A percentile compares a stretch with the other conserved stretches of the same genome.
These are phyloP conservation scores for Hypoxylon sp. DNA, from an alignment of 2,329 filamentous ascomycete species.

Conservation along the genomic window DNA sequence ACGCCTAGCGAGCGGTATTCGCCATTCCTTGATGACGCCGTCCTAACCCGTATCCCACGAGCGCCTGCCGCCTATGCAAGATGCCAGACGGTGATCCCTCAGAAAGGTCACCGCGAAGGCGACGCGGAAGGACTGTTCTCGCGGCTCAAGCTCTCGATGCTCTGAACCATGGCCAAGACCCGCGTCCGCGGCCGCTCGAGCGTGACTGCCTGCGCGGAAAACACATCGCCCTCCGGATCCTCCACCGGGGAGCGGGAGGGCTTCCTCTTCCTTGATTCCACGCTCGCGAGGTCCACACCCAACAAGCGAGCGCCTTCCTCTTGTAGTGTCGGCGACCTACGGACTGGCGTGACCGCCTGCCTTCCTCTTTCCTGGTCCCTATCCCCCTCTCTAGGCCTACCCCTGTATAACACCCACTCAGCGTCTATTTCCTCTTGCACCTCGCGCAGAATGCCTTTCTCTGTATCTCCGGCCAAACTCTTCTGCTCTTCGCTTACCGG, in stretches of 20 bases:
- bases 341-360: conserved; percentile 21
- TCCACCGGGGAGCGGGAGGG: conserved; percentile 36
- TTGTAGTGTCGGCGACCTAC: conserved; percentile 18
- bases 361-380: conserved; percentile 10
- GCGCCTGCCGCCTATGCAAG: background rate
- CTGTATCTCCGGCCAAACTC: conserved; percentile 18
- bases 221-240: conserved; percentile 45
- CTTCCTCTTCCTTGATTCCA: conserved; percentile 37
- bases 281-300: conserved; percentile 20
- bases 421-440: conserved; percentile 44
- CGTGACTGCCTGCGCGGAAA: conserved; percentile 60
- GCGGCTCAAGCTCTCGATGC: conserved; percentile 63
- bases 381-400: conserved; percentile 1
- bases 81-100: background rate
- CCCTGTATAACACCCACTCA: conserved; percentile 39
- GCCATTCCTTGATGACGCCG: conserved; percentile 22
- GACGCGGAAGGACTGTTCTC: conserved; percentile 55
- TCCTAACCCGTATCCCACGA: conserved; percentile 2
- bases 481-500: conserved; percentile 39
- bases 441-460: conserved; percentile 43
- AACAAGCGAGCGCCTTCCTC: conserved; percentile 28
- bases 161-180: conserved; percentile 69
- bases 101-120: conserved; percentile 34
- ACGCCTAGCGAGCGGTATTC: conserved; percentile 28
- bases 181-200: conserved; percentile 57